Evolutionary conservation across 2,329 filamentous ascomycete genomes (phyloP).

Genomic region (Periconia digitata): DNA sequence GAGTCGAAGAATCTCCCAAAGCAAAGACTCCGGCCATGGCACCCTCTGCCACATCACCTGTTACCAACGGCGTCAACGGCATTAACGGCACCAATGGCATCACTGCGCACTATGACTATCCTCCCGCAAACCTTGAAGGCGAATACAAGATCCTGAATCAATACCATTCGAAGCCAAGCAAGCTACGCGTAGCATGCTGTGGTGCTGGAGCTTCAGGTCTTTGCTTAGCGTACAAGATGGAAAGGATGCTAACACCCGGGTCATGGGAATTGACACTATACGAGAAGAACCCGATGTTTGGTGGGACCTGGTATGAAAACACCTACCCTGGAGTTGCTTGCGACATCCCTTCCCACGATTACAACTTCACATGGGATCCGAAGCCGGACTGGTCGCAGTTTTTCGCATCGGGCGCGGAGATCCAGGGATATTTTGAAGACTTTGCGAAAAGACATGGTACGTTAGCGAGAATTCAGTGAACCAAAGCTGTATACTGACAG

Average conservation of each 20-base stretch:
- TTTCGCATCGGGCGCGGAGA: constrained; percentile 53
- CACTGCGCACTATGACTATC: constrained; percentile 29
- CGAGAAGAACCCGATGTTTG: constrained; percentile 35
- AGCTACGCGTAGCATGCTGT: constrained; percentile 31
- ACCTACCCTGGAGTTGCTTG: constrained; percentile 38
- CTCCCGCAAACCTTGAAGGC: constrained; percentile 31
- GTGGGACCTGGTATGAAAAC: constrained; percentile 40
- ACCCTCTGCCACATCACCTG: constrained; percentile 33
- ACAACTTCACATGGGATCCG: constrained; percentile 63
- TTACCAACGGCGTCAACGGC: no score
- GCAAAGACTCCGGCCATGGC: constrained; percentile 19
- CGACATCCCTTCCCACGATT: constrained; percentile 54
- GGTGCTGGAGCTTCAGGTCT: constrained; percentile 35
- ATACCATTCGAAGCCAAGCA: constrained; percentile 36
- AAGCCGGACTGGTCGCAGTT: constrained; percentile 59
- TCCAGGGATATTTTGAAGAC: constrained; percentile 52
- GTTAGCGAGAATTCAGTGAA: constrained; percentile 37
- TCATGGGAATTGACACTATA: constrained; percentile 33
- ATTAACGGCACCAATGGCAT: constrained; percentile 32
- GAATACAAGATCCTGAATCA: constrained; percentile 34
- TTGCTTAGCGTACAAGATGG: constrained; percentile 38
- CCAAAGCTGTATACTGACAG: background rate
- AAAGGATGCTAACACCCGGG: constrained; percentile 30
- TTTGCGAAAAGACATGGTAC: constrained; percentile 64
- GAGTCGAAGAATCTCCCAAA: no score